phyloP scores from a whole-genome alignment of 768 basidiomycete genomes.

The Coprinopsis sp. region DNA sequence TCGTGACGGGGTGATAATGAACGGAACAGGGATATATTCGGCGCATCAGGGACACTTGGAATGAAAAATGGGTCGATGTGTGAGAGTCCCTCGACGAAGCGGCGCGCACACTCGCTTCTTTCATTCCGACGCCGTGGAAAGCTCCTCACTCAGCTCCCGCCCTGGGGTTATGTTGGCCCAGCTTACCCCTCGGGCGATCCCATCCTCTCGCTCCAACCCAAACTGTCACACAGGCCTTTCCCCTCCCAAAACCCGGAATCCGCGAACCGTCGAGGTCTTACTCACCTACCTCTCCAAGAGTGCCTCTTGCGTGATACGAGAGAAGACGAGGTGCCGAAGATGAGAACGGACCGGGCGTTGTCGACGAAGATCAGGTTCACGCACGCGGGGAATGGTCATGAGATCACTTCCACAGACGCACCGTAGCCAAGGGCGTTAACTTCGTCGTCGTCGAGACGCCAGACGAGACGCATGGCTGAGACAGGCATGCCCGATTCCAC shows the following conservation, averaged over 20 bases:
- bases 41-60: conserved; percentile 28
- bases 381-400: too few relatives aligned
- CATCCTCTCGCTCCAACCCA: conserved; percentile 9
- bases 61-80: too few relatives aligned
- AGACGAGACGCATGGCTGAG: too few relatives aligned
- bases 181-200: conserved; percentile 14
- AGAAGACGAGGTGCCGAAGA: conserved; percentile 85
- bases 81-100: too few relatives aligned
- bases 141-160: conserved; percentile 35
- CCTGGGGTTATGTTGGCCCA: conserved; percentile 54
- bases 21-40: conserved; percentile 55
- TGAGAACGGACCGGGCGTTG: too few relatives aligned
- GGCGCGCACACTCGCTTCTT: too few relatives aligned
- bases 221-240: conserved; percentile 20
- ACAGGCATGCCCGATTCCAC: too few relatives aligned
- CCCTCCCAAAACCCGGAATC: conserved; percentile 51
- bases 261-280: conserved; percentile 78
- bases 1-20: conserved; percentile 2
- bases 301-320: conserved; percentile 63
- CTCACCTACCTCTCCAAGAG: conserved; percentile 86
- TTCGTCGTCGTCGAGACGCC: too few relatives aligned
- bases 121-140: conserved; percentile 44
- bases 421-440: too few relatives aligned
- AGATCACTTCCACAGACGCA: too few relatives aligned
- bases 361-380: too few relatives aligned